Percentiles rank a stretch among this genome's conserved stretches.
These are phyloP conservation scores for Sclerotinia minor DNA, from an alignment of 2,329 filamentous ascomycete genomes.

Conservation along the genomic window DNA sequence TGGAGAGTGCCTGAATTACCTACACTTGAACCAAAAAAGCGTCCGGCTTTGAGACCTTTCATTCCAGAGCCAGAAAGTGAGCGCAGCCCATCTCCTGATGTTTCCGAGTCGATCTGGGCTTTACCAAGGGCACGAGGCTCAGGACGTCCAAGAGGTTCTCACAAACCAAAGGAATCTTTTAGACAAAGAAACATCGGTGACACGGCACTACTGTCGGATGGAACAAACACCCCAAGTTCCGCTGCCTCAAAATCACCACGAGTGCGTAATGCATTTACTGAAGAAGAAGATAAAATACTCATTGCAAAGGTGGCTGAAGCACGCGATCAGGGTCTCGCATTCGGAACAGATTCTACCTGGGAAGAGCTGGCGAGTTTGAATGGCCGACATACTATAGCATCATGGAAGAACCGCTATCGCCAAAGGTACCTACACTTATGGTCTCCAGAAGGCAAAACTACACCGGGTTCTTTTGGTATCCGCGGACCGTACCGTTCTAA, in stretches of 20 bases:
- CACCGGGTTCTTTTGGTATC: background rate
- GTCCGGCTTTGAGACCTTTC: constrained; percentile 29
- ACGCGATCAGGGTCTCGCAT: constrained; percentile 27
- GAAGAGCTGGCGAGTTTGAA: constrained; percentile 31
- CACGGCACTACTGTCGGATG: constrained; percentile 15
- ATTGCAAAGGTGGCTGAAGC: constrained; percentile 34
- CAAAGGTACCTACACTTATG: constrained; percentile 17
- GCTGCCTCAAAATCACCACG: constrained; percentile 2
- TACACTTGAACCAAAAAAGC: constrained; percentile 23
- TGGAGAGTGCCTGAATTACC: constrained; percentile 36
- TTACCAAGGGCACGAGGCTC: constrained; percentile 26
- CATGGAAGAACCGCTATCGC: constrained; percentile 18
- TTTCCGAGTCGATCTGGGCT: constrained; percentile 39
- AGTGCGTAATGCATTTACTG: constrained; percentile 30
- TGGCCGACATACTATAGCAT: constrained; percentile 30
- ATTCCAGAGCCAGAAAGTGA: constrained; percentile 30
- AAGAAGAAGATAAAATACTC: constrained; percentile 36
- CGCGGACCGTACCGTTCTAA: background rate
- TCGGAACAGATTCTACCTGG: constrained; percentile 30
- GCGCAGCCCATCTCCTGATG: constrained; percentile 36
- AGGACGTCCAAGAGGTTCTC: background rate
- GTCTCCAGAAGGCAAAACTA: constrained; percentile 5
- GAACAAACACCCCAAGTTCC: constrained; percentile 16
- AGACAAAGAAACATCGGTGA: background rate
- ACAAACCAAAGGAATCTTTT: background rate